phyloP scores from a whole-genome alignment of 1,139 yeast genomes.

The Lodderomyces orthopsilosis region DNA sequence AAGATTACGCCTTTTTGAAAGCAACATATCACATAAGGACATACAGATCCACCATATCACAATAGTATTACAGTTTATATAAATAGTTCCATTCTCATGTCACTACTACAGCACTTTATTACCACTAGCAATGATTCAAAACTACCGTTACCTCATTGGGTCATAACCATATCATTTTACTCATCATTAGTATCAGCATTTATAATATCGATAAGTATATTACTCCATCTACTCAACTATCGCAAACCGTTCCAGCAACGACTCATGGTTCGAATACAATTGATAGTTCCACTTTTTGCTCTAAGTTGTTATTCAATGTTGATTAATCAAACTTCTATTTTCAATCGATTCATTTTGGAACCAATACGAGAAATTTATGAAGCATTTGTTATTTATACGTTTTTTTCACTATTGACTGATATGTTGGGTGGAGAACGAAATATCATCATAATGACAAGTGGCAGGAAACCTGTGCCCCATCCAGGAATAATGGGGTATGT shows the following conservation, averaged over 20 bases:
- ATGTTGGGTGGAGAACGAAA: constrained; percentile 90
- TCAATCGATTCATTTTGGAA: constrained; percentile 53
- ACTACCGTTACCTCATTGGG: constrained; percentile 32
- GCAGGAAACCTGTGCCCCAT: constrained; percentile 70
- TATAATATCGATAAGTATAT: constrained; percentile 30
- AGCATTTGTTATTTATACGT: constrained; percentile 93
- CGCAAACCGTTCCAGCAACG: constrained; percentile 89
- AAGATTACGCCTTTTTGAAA: too few species aligned
- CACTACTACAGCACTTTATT: not conserved
- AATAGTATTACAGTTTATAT: too few species aligned
- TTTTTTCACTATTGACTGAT: constrained; percentile 76
- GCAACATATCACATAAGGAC: too few species aligned
- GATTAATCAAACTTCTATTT: constrained; percentile 34
- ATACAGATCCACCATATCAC: too few species aligned
- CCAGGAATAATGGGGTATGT: constrained; percentile 57
- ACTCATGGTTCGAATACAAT: constrained; percentile 73
- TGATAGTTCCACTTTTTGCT: constrained; percentile 61
- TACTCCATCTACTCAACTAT: constrained; percentile 55
- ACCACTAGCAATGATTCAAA: not conserved
- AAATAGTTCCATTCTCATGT: constrained; percentile 2
- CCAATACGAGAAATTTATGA: constrained; percentile 89
- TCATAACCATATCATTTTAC: constrained; percentile 31
- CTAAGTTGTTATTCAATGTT: constrained; percentile 53
- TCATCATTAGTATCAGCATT: constrained; percentile 31
- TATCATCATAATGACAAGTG: constrained; percentile 71